Base-by-base conservation (phyloP, 2,329 filamentous ascomycete genomes). In the Microcyclospora pomicola region DNA sequence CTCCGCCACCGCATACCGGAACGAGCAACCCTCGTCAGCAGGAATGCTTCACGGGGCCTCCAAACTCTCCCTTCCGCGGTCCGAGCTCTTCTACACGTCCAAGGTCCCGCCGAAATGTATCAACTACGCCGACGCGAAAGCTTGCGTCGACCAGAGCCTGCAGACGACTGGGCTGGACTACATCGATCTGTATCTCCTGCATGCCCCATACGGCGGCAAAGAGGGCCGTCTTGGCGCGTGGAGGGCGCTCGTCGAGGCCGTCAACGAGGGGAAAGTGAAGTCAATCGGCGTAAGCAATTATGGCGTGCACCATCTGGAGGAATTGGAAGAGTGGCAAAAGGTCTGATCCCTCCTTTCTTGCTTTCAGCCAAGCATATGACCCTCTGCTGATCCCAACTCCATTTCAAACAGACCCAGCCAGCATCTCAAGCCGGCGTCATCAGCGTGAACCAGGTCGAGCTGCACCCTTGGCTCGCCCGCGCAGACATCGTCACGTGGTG, bases 401-500 rank as follows among this genome's bases (percentile, higher is more conserved):
- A 31, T 9, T 6, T 9, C 5, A 4, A 9, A 11, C 31, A 53
- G 49, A 40, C 47, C 41, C 50, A 51, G 51, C 35, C 48, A 14
- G 40, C 53, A 40, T 78, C 77, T 9, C 77, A 75, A 47, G 73
- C 71, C 3, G 83, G 83, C 15, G 65, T 83, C 31, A 71, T 94
- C 52, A 81, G 78, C 43, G 81, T 94, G 29, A 86, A 84, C 31
- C 87, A 94, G 61, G 85, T 81, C 61, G 87, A 95, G 62, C 64
- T 95, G 9, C 87, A 95, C 60, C 87, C 87, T 1, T 95, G 85
- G 86, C 74, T 86, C 31, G 69, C 77, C 7, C 70, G 86, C n/a
- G 64, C 69, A 15, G 85, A 94, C 52, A 84, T 95, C 43, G 76
- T 78, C 7, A 65, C 73, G 34, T 95, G 86, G 85, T 82, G 81